phyloP scores from a whole-genome alignment of 148 eudicot genomes.

The Arbutus unedo region DNA sequence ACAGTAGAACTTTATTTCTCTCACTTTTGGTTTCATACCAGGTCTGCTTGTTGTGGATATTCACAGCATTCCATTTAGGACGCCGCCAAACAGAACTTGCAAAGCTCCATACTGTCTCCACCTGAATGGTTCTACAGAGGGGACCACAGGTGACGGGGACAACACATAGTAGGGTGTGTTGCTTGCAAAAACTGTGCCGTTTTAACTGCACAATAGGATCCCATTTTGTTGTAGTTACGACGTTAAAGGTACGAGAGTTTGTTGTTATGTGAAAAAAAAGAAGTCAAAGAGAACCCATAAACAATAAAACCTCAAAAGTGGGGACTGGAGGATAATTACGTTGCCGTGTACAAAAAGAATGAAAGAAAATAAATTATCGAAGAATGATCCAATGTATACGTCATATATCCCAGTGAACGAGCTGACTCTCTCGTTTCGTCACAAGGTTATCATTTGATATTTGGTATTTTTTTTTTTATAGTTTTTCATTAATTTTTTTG shows the following conservation, averaged over 20 bases:
- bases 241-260: not conserved
- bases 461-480: too few species aligned
- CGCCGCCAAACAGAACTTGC: slow-evolving; percentile 57
- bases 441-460: not conserved
- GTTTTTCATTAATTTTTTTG: too few species aligned
- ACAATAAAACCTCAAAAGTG: not conserved
- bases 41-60: slow-evolving; percentile 74
- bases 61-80: slow-evolving; percentile 70
- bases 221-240: not conserved
- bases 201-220: too few species aligned
- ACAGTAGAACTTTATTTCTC: too few species aligned
- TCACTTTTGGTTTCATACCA: slow-evolving; percentile 24
- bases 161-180: too few species aligned
- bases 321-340: not conserved
- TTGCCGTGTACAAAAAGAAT: too few species aligned
- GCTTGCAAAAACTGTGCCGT: too few species aligned
- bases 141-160: too few species aligned
- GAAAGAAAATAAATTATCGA: too few species aligned
- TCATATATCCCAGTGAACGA: not conserved
- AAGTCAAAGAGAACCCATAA: not conserved
- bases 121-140: not conserved
- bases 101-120: slow-evolving; percentile 26
- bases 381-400: too few species aligned
- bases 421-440: not conserved
- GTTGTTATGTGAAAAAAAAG: not conserved